Base-by-base conservation (phyloP, 768 basidiomycete genomes). In the Suillus placidus region DNA sequence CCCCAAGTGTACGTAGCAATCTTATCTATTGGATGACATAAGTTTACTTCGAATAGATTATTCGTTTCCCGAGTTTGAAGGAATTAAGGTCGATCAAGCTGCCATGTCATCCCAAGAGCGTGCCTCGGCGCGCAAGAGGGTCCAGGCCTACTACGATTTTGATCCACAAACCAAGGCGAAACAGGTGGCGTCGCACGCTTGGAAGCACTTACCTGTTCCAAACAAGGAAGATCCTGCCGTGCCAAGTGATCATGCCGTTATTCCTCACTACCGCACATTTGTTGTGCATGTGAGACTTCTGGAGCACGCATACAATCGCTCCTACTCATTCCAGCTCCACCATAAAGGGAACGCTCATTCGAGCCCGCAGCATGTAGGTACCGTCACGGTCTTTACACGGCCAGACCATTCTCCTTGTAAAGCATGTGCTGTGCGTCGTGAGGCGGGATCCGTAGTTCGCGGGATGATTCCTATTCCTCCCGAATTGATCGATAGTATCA, bases 401-500 rank as follows among this genome's bases (percentile, higher is more conserved):
- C 63, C 70, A 23, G 66, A 68, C 61, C 62, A 61, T 40, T 70
- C 75, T 0, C 68, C 74, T 6, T 77, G 74, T 61, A 66, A 65
- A 32, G 74, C 74, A 23, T 77, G 74, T 55, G 67, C 64, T 18
- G 14, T 42, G 9, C 70, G 74, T 14, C 72, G 74, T n/a, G 63
- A 61, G 8, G 55, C 52, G 0, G 64, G 62, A 20, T 45, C 74
- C 0, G 7, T 75, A 3, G 40, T 77, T 37, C 70, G 69, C 34
- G 74, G 76, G 6, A 64, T 75, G 26, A 77, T 75, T 61, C 64
- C 66, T 51, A 66, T 75, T 18, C 68, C 73, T 3, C n/a, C 65
- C 38, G 18, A 63, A 35, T 5, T 76, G 57, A 63, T 76, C 61
- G 63, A 73, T 40, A 69, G 71, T 0, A 66, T 74, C 63, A 62